phyloP scores from a whole-genome alignment of 129 eudicot genomes.

The Escallonia herrerae region DNA sequence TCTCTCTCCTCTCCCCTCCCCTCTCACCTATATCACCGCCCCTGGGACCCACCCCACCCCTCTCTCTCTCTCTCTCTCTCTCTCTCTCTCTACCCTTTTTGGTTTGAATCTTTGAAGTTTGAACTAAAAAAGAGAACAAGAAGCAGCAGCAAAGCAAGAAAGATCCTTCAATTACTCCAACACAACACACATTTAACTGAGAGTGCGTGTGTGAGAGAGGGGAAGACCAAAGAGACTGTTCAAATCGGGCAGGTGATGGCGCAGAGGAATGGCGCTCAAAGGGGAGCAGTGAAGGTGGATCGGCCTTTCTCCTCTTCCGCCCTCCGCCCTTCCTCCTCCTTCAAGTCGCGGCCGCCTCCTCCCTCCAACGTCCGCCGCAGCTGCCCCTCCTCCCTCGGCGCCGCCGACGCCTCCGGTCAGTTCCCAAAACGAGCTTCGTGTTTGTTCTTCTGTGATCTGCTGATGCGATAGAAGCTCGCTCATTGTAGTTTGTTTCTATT shows the following conservation, averaged over 20 bases:
- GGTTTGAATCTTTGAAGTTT: too few relatives aligned
- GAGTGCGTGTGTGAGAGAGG: not conserved
- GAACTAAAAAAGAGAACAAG: too few relatives aligned
- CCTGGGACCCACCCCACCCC: too few relatives aligned
- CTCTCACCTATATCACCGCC: too few relatives aligned
- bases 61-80: too few relatives aligned
- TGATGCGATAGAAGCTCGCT: not conserved
- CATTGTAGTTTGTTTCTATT: conserved; percentile 1
- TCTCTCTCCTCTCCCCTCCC: too few relatives aligned
- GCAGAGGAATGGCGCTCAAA: conserved; percentile 43
- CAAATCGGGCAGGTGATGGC: conserved; percentile 35
- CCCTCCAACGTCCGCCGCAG: conserved; percentile 67
- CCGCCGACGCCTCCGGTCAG: conserved; percentile 52
- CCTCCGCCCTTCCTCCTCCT: conserved; percentile 54
- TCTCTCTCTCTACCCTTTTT: too few relatives aligned
- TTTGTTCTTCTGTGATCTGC: conserved; percentile 2
- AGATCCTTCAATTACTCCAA: too few relatives aligned
- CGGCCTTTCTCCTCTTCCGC: conserved; percentile 32
- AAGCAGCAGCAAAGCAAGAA: too few relatives aligned
- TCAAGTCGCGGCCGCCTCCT: conserved; percentile 43
- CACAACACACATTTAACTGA: too few relatives aligned
- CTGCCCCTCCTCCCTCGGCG: conserved; percentile 29
- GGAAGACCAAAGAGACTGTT: not conserved
- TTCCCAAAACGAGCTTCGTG: not conserved
- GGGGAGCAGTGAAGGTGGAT: conserved; percentile 34